Conservation (phyloP, 345 rosid genomes). For the Leavenworthia alabamica region DNA sequence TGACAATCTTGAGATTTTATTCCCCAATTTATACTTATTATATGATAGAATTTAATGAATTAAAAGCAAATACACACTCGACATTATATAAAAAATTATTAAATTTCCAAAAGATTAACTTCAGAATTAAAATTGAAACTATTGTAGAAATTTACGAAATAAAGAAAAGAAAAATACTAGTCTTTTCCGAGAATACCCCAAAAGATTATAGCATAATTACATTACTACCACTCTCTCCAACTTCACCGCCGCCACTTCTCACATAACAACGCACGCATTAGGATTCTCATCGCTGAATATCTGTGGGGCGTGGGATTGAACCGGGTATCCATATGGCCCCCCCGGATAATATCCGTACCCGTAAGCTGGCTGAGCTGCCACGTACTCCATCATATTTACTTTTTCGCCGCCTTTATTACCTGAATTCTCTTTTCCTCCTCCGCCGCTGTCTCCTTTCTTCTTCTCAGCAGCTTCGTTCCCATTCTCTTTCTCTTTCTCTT, state of each 20-base stretch:
- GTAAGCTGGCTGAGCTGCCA: slow-evolving; percentile 38
- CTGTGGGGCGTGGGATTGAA: slow-evolving; percentile 34
- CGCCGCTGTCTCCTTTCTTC: slow-evolving; percentile 27
- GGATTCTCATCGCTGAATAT: slow-evolving; percentile 66
- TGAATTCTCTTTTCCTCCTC: slow-evolving; percentile 23
- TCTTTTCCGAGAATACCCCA: slow-evolving; percentile 16
- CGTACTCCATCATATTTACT: slow-evolving; percentile 37
- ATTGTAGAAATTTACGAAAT: neutral
- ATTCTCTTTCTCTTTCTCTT: slow-evolving; percentile 40
- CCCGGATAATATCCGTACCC: slow-evolving; percentile 25
- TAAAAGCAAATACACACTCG: neutral
- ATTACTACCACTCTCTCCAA: neutral
- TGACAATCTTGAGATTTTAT: neutral
- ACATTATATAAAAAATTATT: neutral
- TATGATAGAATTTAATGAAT: neutral
- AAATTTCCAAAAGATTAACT: neutral
- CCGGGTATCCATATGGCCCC: slow-evolving; percentile 29
- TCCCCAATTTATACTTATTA: neutral
- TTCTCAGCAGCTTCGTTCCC: slow-evolving; percentile 20
- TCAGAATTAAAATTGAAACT: neutral
- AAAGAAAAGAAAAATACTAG: neutral
- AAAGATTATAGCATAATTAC: slow-evolving; percentile 1
- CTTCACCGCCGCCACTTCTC: slow-evolving; percentile 13
- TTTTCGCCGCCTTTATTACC: slow-evolving; percentile 30
- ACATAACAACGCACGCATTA: slow-evolving; percentile 47